phyloP scores from a whole-genome alignment of 345 rosid genomes.

The Salix viminalis region DNA sequence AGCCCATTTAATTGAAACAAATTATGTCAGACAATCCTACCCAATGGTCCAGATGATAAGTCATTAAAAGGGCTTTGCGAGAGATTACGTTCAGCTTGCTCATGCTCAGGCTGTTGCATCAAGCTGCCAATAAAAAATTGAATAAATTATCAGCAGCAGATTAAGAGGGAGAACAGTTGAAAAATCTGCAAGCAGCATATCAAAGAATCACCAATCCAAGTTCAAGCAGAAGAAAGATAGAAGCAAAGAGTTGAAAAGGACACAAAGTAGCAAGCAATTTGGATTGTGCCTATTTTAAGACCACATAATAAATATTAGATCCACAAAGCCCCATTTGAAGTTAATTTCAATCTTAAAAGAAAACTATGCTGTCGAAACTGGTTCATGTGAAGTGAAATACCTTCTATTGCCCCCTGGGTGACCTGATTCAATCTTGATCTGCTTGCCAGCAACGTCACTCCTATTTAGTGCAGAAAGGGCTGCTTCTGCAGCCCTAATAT shows the following conservation, averaged over 20 bases:
- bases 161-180: neutral
- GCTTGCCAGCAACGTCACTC: conserved; percentile 29
- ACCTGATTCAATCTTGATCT: conserved; percentile 27
- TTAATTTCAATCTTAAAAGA: neutral
- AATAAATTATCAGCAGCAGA: neutral
- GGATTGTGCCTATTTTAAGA: neutral
- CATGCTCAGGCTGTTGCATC: conserved; percentile 41
- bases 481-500: conserved; percentile 28
- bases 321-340: neutral
- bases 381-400: conserved; percentile 5
- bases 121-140: conserved; percentile 37
- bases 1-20: conserved; percentile 8
- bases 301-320: neutral
- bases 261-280: neutral
- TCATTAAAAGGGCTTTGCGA: conserved; percentile 42
- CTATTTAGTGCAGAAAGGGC: conserved; percentile 30
- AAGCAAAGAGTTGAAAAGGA: neutral
- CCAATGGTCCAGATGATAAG: conserved; percentile 39
- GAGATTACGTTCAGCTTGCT: conserved; percentile 41
- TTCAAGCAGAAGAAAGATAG: neutral
- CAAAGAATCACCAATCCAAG: conserved; percentile 3
- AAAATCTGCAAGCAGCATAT: conserved; percentile 4
- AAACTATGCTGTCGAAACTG: neutral
- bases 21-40: conserved; percentile 32
- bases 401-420: conserved; percentile 17